Conservation (phyloP, 805 yeast genomes). For the Pichia nanzhaoensis region DNA sequence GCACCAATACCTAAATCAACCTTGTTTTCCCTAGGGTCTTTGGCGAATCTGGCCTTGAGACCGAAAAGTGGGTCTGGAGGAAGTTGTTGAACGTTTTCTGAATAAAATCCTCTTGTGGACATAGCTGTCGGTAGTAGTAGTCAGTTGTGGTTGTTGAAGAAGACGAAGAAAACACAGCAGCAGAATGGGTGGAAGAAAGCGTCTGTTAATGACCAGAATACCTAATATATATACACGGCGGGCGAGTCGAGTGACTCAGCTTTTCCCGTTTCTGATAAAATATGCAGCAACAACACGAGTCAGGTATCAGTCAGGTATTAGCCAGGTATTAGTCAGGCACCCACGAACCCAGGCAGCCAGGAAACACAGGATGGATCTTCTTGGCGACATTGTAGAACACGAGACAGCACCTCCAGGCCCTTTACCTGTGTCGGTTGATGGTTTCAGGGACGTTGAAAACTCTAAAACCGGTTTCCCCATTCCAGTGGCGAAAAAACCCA, state of each 20-base stretch:
- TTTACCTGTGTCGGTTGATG: not conserved
- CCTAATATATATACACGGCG: no score
- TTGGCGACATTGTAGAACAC: constrained; percentile 69
- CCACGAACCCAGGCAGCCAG: no score
- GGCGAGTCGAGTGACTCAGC: no score
- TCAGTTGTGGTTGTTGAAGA: not conserved
- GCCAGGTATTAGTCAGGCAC: no score
- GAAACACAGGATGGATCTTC: constrained; percentile 45
- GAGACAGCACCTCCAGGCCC: constrained; percentile 24
- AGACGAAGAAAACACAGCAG: not conserved
- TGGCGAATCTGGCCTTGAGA: constrained; percentile 56
- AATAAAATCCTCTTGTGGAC: constrained; percentile 23
- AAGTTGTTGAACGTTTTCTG: constrained; percentile 43
- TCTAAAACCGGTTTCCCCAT: constrained; percentile 8
- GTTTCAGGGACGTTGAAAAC: not conserved
- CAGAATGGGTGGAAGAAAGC: not conserved
- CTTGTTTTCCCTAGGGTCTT: constrained; percentile 55
- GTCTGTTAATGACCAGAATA: no score
- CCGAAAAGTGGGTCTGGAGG: constrained; percentile 90
- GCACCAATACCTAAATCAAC: constrained; percentile 91
- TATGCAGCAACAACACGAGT: no score
- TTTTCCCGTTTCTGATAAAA: no score
- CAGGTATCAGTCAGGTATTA: no score
- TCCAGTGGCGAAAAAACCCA: constrained; percentile 24
- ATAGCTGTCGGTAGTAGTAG: not conserved